phyloP scores from a whole-genome alignment of 345 rosid species.

The Cardiospermum halicacabum region DNA sequence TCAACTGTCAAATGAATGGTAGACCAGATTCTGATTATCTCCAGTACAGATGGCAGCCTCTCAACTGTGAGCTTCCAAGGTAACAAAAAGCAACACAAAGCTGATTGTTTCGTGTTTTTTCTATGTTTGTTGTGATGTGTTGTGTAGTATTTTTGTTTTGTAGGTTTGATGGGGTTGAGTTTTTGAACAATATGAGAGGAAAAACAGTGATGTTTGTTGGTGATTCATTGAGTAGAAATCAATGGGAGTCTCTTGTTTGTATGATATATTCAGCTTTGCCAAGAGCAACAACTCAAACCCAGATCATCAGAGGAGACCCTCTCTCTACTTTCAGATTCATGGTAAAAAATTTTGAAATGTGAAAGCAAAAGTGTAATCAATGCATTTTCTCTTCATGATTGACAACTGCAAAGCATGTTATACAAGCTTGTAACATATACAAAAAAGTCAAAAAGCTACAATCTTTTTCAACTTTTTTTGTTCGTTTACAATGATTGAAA shows the following conservation, averaged over 20 bases:
- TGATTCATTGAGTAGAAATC: constrained; percentile 83
- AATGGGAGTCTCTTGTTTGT: constrained; percentile 91
- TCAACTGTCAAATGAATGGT: constrained; percentile 76
- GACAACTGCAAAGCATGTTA: constrained; percentile 36
- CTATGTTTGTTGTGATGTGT: not conserved
- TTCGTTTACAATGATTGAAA: too few relatives aligned
- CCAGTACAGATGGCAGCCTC: constrained; percentile 85
- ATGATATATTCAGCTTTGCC: constrained; percentile 63
- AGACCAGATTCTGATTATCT: constrained; percentile 87
- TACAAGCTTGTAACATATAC: too few relatives aligned
- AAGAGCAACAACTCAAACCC: constrained; percentile 37
- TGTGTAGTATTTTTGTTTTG: constrained; percentile 3
- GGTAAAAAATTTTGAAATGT: constrained; percentile 28
- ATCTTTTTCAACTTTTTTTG: not conserved
- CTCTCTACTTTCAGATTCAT: constrained; percentile 71
- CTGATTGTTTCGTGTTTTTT: not conserved
- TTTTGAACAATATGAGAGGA: constrained; percentile 62
- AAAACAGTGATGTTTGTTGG: constrained; percentile 88
- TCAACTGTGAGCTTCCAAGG: constrained; percentile 85
- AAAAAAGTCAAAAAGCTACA: constrained; percentile 1
- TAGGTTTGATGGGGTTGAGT: constrained; percentile 74
- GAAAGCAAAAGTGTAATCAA: constrained; percentile 8
- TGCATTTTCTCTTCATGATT: constrained; percentile 10
- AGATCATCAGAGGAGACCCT: constrained; percentile 59
- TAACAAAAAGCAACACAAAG: constrained; percentile 9